Base-by-base conservation (phyloP, 1,139 yeast genomes). In the Protomyces arabidopsidicola region DNA sequence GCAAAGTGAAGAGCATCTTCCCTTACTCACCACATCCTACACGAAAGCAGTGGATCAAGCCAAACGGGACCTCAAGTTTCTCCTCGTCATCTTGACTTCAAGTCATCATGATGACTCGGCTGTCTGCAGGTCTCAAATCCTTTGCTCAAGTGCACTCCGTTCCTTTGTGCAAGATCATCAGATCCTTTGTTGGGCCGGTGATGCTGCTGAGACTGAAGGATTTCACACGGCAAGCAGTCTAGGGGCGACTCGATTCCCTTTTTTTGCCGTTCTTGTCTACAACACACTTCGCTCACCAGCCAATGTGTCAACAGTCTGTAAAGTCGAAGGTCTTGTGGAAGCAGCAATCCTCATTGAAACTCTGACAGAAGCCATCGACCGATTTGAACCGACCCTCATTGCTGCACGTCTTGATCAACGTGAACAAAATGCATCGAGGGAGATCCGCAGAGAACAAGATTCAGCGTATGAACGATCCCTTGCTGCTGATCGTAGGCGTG, bases 101-200 rank as follows among this genome's bases (percentile, higher is more conserved):
- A 85, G 86, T 22, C 83, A 85, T 65, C 86, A 87, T 72, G 93
- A 88, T 67, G 82, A 84, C 64, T 80, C 86, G 0, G 74, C 77
- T 39, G 74, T 75, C 2, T 83, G 88, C 80, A 88, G 2, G 75
- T 90, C 53, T 76, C 85, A 45, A 79, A 83, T 68, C 81, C 80
- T 1, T 75, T 75, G 39, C 84, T 90, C 64, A 75, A 82, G 6
- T 75, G 76, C 9, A 10, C 18, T 76, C 27, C 53, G 38, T 16
- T 31, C 45, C 12, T 58, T 86, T 58, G 75, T 88, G 56, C 72
- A 72, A 38, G 82, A 82, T 62, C 81, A 80, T 60, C 77, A 81
- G 55, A 74, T 85, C 2, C 71, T 90, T 2, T 77, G 90, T 3
- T 93, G 98, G 98, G 96, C 95, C 45, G 97, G 97, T 8, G 88